Conservation (phyloP, 1,139 yeast species). For the Suhomyces ambrosiae region DNA sequence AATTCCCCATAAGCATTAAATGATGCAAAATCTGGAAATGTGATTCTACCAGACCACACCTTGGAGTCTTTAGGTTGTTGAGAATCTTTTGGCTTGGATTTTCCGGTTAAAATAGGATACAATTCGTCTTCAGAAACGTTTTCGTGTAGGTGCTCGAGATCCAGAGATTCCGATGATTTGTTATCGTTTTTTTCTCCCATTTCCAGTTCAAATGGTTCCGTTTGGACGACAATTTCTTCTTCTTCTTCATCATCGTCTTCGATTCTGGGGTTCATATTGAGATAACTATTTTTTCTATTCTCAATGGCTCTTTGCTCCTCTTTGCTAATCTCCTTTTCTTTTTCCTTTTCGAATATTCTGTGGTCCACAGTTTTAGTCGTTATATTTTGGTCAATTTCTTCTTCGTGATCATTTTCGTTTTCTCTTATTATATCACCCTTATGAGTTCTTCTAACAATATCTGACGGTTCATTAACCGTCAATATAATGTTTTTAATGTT, state of each 20-base stretch:
- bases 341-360: conserved; percentile 32
- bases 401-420: conserved; percentile 30
- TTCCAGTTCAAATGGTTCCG: conserved; percentile 4
- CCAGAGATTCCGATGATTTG: conserved; percentile 12
- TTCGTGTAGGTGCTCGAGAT: conserved; percentile 14
- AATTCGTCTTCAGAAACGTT: conserved; percentile 12
- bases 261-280: conserved; percentile 19
- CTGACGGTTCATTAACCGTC: conserved; percentile 20
- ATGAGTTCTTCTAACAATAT: conserved; percentile 67
- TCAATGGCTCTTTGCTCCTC: conserved; percentile 7
- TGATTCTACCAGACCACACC: conserved; percentile 59
- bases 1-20: conserved; percentile 49
- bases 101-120: conserved; percentile 10
- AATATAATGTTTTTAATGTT: conserved; percentile 22
- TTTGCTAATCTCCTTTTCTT: conserved; percentile 1
- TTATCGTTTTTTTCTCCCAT: conserved; percentile 5
- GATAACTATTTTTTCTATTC: conserved; percentile 13
- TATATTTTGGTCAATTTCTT: conserved; percentile 34
- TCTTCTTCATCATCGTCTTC: conserved; percentile 26
- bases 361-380: conserved; percentile 48
- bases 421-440: conserved; percentile 73
- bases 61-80: conserved; percentile 1
- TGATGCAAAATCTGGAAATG: conserved; percentile 56
- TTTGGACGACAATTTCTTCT: conserved; percentile 14
- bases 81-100: background rate